Conservation (phyloP, 208 protist genomes). For the Crithidia sp. region DNA sequence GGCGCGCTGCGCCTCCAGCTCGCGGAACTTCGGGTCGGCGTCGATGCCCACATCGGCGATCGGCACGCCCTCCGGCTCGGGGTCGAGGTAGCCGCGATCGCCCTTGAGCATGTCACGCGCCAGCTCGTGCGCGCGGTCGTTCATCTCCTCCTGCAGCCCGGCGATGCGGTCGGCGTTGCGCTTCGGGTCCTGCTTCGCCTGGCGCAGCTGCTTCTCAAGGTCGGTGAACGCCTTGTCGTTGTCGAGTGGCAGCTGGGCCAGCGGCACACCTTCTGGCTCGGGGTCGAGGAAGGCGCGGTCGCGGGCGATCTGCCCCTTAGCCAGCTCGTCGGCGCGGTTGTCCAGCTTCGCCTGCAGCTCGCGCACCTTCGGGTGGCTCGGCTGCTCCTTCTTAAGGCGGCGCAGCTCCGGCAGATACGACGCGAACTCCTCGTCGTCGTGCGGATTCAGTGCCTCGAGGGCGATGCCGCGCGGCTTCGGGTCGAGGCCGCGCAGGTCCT, state of each 20-base stretch:
- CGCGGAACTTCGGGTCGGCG: constrained; percentile 54
- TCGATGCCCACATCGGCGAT: constrained; percentile 60
- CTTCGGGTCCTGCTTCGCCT: constrained; percentile 50
- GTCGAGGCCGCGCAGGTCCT: constrained; percentile 66
- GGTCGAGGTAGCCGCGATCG: constrained; percentile 75
- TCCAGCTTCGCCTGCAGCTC: constrained; percentile 59
- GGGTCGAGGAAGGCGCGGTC: constrained; percentile 69
- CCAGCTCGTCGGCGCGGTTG: constrained; percentile 54
- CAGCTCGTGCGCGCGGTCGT: constrained; percentile 65
- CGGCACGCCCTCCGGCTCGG: constrained; percentile 76
- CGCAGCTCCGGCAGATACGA: constrained; percentile 67
- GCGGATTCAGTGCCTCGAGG: constrained; percentile 57
- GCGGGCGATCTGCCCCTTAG: constrained; percentile 52
- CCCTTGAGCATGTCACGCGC: constrained; percentile 62
- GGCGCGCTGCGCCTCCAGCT: constrained; percentile 68
- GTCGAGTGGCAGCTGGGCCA: constrained; percentile 67
- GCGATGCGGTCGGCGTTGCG: constrained; percentile 56
- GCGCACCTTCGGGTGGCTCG: constrained; percentile 50
- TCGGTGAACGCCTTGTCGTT: constrained; percentile 63
- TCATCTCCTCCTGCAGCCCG: constrained; percentile 61
- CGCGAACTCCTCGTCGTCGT: constrained; percentile 64
- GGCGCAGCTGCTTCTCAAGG: constrained; percentile 69
- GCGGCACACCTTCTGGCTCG: constrained; percentile 69
- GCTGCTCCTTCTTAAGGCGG: constrained; percentile 63
- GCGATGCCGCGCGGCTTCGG: constrained; percentile 63